Evolutionary conservation across 495 filamentous ascomycete genomes (phyloP), one percentile per base, ranked within the genome.

Genomic region (Penicillium roqueforti): DNA sequence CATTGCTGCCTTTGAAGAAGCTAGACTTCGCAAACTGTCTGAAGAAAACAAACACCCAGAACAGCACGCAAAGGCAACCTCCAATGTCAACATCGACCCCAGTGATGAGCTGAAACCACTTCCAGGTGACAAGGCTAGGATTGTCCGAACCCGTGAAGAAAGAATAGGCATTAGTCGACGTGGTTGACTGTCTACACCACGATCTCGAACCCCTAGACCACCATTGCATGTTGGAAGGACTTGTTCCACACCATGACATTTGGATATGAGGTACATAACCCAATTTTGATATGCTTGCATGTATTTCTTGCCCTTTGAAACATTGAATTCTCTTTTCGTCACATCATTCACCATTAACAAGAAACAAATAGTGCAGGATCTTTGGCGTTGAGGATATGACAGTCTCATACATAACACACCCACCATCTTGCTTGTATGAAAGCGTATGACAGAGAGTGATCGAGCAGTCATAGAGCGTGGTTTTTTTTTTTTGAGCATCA

Each of bases 1-100:
- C 64, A 69, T 93, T 36, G 79, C 84, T 23, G 76, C 82, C 39
- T 92, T 89, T 69, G 88, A 91, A 72, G 87, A 92, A 50, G 59
- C 68, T 16, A 70, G 71, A 48, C 59, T 67, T 44, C 70, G 63
- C 58, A 71, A 68, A 44, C 34, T 63, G 23, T 54, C 60, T 31
- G 55, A 60, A 19, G 56, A 73, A 50, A 69, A 62, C 32, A 66
- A 61, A 29, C 54, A 55, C 13, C 49, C 48, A 0, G 55, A 59
- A 4, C 46, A 71, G 3, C 48, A 71, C 48, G 40, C 53, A 7
- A 58, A 65, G 37, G 58, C 41, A 14, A 57, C 44, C 37, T 53
- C 53, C 13, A 63, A 58, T 51, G 36, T 55, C 37, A 67, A 65
- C n/a, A 68, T 72, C 34, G 80, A 84, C 68, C 80, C 81, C 6